A percentile compares a stretch with the other conserved stretches of the same genome.
phyloP scores from a whole-genome alignment of 2,329 filamentous ascomycete genomes.

The Sporothrix phasma region DNA sequence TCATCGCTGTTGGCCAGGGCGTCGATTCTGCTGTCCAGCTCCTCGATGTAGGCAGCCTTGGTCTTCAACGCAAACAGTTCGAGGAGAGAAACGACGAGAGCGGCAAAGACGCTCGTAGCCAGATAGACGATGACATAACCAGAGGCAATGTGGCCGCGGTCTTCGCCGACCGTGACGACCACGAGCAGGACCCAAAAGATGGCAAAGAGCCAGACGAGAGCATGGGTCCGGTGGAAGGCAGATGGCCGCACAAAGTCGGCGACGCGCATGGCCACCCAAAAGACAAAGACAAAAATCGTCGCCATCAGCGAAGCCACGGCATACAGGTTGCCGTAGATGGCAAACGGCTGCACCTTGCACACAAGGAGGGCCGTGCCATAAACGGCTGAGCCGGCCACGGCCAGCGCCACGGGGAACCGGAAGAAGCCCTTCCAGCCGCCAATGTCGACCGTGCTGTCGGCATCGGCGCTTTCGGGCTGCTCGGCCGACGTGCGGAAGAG shows the following conservation, averaged over 20 bases:
- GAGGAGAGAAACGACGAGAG: constrained; percentile 63
- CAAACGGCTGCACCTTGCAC: constrained; percentile 75
- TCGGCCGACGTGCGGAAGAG: constrained; percentile 54
- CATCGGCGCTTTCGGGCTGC: constrained; percentile 46
- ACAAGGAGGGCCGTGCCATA: constrained; percentile 65
- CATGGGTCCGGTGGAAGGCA: constrained; percentile 73
- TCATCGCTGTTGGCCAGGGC: constrained; percentile 16
- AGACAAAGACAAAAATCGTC: constrained; percentile 66
- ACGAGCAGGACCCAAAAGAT: constrained; percentile 66
- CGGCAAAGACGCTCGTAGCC: constrained; percentile 63
- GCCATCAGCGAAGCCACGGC: constrained; percentile 83
- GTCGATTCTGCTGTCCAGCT: constrained; percentile 30
- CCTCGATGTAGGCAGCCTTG: constrained; percentile 59
- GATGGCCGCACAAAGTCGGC: constrained; percentile 74
- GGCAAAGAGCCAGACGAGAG: constrained; percentile 73
- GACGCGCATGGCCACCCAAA: constrained; percentile 74
- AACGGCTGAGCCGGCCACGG: constrained; percentile 56
- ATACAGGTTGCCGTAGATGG: constrained; percentile 84
- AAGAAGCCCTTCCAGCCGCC: constrained; percentile 75
- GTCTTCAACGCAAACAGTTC: constrained; percentile 69
- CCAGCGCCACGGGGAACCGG: constrained; percentile 68
- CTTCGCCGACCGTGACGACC: constrained; percentile 62
- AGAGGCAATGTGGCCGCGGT: constrained; percentile 60
- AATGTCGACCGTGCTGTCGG: constrained; percentile 51
- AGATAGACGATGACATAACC: constrained; percentile 78